Conservation (phyloP, 345 rosid genomes). For the Xanthoceras sorbifolium region DNA sequence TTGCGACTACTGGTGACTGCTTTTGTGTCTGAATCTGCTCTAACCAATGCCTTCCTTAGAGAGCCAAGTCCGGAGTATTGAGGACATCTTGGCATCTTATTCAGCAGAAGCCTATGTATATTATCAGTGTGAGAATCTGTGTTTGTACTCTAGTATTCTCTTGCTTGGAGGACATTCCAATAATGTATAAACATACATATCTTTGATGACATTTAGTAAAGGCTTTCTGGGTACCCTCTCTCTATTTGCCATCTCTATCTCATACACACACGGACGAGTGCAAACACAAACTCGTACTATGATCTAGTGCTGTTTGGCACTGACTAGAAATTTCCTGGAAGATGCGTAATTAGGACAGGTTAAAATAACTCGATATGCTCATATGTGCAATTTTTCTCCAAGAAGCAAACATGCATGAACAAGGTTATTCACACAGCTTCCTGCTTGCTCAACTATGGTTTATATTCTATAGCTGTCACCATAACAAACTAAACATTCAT, state of each 20-base stretch:
- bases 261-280: neutral
- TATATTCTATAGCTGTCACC: too few species aligned
- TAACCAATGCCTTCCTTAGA: neutral
- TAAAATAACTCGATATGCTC: too few species aligned
- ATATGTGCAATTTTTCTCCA: too few species aligned
- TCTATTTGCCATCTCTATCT: neutral
- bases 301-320: too few species aligned
- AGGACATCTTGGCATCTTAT: neutral
- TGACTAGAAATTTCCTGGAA: neutral
- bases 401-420: too few species aligned
- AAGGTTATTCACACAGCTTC: too few species aligned
- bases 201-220: too few species aligned
- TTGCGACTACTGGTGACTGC: neutral
- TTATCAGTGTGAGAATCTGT: neutral
- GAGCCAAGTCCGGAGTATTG: neutral
- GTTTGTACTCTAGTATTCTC: neutral
- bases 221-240: too few species aligned
- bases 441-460: too few species aligned
- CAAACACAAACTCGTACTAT: neutral
- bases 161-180: neutral
- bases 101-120: neutral
- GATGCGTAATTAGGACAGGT: neutral
- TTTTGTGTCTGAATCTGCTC: neutral
- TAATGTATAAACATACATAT: too few species aligned
- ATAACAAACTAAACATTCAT: too few species aligned